Conservation (phyloP, 2,329 filamentous ascomycete genomes). For the Cordyceps tenuipes region DNA sequence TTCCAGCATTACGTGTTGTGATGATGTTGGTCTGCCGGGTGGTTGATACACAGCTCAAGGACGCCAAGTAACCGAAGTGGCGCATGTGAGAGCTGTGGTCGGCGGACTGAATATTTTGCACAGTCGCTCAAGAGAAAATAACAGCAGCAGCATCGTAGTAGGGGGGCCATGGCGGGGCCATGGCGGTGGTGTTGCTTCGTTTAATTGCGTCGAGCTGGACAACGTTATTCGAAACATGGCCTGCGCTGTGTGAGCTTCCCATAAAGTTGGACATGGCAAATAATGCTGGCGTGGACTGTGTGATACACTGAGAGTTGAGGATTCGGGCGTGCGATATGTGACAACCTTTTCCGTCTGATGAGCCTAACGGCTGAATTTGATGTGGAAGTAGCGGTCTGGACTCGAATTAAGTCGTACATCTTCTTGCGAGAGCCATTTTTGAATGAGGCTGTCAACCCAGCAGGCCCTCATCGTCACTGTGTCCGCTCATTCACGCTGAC, state of each 20-base stretch:
- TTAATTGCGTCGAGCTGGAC: neutral
- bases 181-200: slow-evolving; percentile 15
- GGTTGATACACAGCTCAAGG: slow-evolving; percentile 30
- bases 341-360: slow-evolving; percentile 19
- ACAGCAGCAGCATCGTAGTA: slow-evolving; percentile 22
- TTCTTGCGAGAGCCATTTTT: slow-evolving; percentile 24
- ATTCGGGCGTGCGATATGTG: slow-evolving; percentile 27
- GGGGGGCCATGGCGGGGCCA: too few species aligned
- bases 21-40: slow-evolving; percentile 17
- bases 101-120: slow-evolving; percentile 27
- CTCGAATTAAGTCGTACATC: slow-evolving; percentile 24
- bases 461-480: neutral
- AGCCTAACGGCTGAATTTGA: slow-evolving; percentile 26
- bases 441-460: slow-evolving; percentile 19
- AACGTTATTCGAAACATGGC: neutral
- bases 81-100: slow-evolving; percentile 19
- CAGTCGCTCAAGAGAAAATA: slow-evolving; percentile 27
- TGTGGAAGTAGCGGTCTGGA: slow-evolving; percentile 23
- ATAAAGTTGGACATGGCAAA: slow-evolving; percentile 34
- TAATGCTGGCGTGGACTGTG: slow-evolving; percentile 25
- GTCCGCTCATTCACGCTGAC: slow-evolving; percentile 1
- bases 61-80: slow-evolving; percentile 33
- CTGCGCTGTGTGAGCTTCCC: slow-evolving; percentile 14
- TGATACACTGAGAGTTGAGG: slow-evolving; percentile 27
- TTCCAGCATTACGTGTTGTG: slow-evolving; percentile 19